Evolutionary conservation across 352 stramenopile genomes (phyloP).

Genomic region (Blastocystis sp.): DNA sequence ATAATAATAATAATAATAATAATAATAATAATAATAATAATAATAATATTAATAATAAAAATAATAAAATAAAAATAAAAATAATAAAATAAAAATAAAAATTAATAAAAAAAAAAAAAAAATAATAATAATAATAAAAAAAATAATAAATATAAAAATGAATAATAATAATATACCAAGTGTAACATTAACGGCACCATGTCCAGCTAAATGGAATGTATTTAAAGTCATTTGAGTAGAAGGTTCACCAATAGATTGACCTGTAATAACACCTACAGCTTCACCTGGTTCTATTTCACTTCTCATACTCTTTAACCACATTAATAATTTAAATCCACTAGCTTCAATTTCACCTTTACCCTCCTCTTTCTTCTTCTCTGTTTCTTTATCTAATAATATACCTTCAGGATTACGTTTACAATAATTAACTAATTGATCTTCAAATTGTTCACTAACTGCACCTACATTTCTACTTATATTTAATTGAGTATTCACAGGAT

Average conservation of each 20-base stretch:
- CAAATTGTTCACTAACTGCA: slow-evolving; percentile 61
- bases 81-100: no score
- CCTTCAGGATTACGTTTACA: no score
- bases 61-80: no score
- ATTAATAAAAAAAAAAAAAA: no score
- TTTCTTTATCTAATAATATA: slow-evolving; percentile 57
- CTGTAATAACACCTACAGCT: slow-evolving; percentile 86
- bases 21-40: no score
- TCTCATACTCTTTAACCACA: slow-evolving; percentile 90
- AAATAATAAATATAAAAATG: no score
- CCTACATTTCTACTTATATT: slow-evolving; percentile 58
- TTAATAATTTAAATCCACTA: slow-evolving; percentile 58
- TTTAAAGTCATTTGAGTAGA: slow-evolving; percentile 99
- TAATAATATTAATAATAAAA: no score
- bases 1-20: no score
- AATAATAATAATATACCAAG: no score
- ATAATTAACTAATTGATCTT: slow-evolving; percentile 56
- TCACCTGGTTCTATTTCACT: slow-evolving; percentile 84
- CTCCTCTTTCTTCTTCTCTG: slow-evolving; percentile 43
- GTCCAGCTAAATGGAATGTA: slow-evolving; percentile 97
- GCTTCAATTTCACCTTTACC: slow-evolving; percentile 6
- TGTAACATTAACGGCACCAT: slow-evolving; percentile 95
- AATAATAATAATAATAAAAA: no score
- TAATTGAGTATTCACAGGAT: slow-evolving; percentile 60
- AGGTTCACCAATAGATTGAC: slow-evolving; percentile 95